phyloP scores from a whole-genome alignment of 176 grass and related monocot genomes.

The Oryza meridionalis region DNA sequence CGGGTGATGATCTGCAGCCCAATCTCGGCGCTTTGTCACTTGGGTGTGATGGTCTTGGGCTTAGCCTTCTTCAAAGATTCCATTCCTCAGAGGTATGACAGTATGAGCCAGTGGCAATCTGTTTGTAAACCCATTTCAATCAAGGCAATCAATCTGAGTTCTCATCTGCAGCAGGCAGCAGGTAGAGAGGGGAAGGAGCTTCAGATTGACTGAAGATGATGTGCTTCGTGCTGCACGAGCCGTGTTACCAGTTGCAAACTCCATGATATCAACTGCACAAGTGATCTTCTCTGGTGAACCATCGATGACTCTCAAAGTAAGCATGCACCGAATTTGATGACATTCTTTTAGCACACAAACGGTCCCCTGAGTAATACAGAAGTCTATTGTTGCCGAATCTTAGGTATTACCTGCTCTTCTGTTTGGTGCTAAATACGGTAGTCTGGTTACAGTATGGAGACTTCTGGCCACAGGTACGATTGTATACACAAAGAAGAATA shows the following conservation, averaged over 20 bases:
- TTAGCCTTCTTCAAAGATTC: constrained; percentile 81
- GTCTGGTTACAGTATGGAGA: constrained; percentile 59
- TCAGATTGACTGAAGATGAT: constrained; percentile 80
- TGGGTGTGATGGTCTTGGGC: constrained; percentile 71
- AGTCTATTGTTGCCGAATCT: constrained; percentile 16
- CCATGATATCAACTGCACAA: constrained; percentile 59
- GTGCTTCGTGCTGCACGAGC: constrained; percentile 51
- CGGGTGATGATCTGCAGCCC: constrained; percentile 52
- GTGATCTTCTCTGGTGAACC: constrained; percentile 89
- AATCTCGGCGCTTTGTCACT: constrained; percentile 68
- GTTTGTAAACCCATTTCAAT: not conserved
- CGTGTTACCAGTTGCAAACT: constrained; percentile 70
- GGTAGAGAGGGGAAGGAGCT: constrained; percentile 35
- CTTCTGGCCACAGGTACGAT: constrained; percentile 69
- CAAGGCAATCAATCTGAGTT: constrained; percentile 31
- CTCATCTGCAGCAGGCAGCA: constrained; percentile 52
- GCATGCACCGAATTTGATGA: constrained; percentile 32
- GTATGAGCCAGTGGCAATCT: not conserved
- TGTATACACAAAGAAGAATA: too few species aligned
- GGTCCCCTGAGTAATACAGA: not conserved
- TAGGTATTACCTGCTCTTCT: constrained; percentile 76
- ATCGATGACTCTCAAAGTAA: constrained; percentile 86
- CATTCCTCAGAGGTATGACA: constrained; percentile 60
- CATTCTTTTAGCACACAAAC: not conserved
- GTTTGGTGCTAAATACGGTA: constrained; percentile 71